Evolutionary conservation across 306 rosid genomes (phyloP).

Genomic region (Hippophae rhamnoides): DNA sequence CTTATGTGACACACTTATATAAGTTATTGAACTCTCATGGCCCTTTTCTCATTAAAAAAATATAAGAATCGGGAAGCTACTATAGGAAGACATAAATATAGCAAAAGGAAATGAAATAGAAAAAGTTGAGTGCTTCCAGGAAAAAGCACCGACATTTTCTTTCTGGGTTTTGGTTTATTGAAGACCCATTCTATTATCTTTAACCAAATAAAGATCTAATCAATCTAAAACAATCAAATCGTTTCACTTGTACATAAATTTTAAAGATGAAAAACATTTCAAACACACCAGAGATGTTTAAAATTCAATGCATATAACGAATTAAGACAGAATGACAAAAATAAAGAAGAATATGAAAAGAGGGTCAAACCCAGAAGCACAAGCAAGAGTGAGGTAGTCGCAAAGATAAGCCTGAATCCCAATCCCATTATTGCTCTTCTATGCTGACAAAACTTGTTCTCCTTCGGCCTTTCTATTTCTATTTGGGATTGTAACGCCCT

Average conservation of each 20-base stretch:
- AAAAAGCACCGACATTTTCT: constrained; percentile 30
- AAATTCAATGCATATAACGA: neutral
- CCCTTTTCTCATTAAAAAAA: neutral
- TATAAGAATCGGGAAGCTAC: neutral
- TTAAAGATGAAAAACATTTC: constrained; percentile 4
- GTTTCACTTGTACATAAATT: neutral
- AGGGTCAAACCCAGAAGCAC: constrained; percentile 57
- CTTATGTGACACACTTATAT: too few species aligned
- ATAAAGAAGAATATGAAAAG: constrained; percentile 14
- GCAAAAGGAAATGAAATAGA: constrained; percentile 1
- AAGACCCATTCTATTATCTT: neutral
- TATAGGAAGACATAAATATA: neutral
- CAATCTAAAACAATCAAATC: neutral
- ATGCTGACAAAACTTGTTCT: neutral
- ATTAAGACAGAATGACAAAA: neutral
- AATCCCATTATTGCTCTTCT: constrained; percentile 35
- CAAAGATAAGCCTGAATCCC: constrained; percentile 32
- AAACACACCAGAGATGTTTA: neutral
- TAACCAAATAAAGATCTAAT: constrained; percentile 15
- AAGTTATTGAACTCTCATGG: too few species aligned
- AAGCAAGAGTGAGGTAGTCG: constrained; percentile 35
- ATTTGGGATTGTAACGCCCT: constrained; percentile 6
- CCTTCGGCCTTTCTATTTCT: constrained; percentile 10
- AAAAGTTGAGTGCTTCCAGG: constrained; percentile 1
- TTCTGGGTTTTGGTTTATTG: neutral